These are phyloP conservation scores for Tremella yokohamensis DNA, from an alignment of 768 basidiomycete genomes.

Conservation along the genomic window DNA sequence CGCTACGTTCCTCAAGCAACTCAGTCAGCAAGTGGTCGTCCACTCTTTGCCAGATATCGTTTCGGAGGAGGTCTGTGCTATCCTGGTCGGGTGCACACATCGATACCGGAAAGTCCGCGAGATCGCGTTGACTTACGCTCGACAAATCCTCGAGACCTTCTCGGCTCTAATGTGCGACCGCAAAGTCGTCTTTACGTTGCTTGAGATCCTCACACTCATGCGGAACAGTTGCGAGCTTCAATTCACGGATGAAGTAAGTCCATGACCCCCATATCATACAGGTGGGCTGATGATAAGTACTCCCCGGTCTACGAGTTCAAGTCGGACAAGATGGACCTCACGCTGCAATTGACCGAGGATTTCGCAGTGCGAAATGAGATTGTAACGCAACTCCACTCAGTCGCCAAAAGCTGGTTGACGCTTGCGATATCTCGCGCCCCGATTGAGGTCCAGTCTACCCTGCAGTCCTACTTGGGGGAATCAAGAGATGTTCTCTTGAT, in stretches of 20 bases:
- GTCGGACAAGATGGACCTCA: slow-evolving; percentile 71
- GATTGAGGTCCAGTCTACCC: slow-evolving; percentile 82
- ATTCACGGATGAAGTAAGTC: slow-evolving; percentile 76
- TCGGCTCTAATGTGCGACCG: slow-evolving; percentile 92
- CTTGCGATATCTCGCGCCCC: slow-evolving; percentile 82
- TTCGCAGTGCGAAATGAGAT: slow-evolving; percentile 82
- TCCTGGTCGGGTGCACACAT: slow-evolving; percentile 77
- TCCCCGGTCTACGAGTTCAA: slow-evolving; percentile 79
- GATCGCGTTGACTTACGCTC: slow-evolving; percentile 75
- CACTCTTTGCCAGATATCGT: slow-evolving; percentile 71
- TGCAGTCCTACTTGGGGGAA: slow-evolving; percentile 85
- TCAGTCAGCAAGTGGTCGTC: slow-evolving; percentile 70
- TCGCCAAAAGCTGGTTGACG: slow-evolving; percentile 79
- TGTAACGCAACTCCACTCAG: slow-evolving; percentile 66
- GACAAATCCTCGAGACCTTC: slow-evolving; percentile 81
- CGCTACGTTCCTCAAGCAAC: slow-evolving; percentile 65
- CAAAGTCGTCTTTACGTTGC: slow-evolving; percentile 76
- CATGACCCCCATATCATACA: not conserved
- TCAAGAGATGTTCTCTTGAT: slow-evolving; percentile 67
- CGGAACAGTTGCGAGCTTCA: slow-evolving; percentile 86
- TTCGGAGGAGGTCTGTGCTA: slow-evolving; percentile 67
- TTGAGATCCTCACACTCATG: slow-evolving; percentile 86
- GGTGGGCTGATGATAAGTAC: slow-evolving; percentile 60
- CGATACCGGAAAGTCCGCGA: slow-evolving; percentile 76
- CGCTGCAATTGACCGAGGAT: slow-evolving; percentile 76